Percentiles rank a stretch among this genome's conserved stretches.
These are phyloP conservation scores for Glarea lozoyensis DNA, from an alignment of 495 filamentous ascomycete genomes.

Conservation along the genomic window DNA sequence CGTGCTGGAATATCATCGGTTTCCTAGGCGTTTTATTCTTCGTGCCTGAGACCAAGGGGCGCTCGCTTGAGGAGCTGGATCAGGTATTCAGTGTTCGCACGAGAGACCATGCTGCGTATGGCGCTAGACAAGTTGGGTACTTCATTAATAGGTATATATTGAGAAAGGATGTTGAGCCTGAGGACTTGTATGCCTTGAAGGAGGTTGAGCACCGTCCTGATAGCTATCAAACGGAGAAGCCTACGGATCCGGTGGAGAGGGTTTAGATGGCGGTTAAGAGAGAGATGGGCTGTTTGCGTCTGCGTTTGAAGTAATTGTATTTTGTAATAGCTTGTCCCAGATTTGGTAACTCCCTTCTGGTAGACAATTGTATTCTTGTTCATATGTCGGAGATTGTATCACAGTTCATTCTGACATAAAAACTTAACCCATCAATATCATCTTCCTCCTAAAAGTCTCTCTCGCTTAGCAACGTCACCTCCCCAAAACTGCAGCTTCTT, in stretches of 20 bases:
- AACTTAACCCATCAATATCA: too few species aligned
- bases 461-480: too few species aligned
- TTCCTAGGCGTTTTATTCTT: conserved; percentile 65
- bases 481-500: too few species aligned
- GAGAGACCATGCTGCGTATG: conserved; percentile 27
- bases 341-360: neutral
- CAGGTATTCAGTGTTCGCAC: conserved; percentile 46
- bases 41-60: conserved; percentile 73
- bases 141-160: conserved; percentile 13
- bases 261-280: conserved; percentile 4
- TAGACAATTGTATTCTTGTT: too few species aligned
- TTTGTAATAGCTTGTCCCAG: too few species aligned
- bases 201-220: conserved; percentile 9
- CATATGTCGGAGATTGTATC: too few species aligned
- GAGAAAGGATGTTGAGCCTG: conserved; percentile 5
- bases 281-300: neutral
- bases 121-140: conserved; percentile 11
- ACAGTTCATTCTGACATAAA: too few species aligned
- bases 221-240: conserved; percentile 7
- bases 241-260: conserved; percentile 4
- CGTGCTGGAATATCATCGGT: conserved; percentile 58
- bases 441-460: too few species aligned
- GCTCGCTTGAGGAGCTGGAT: conserved; percentile 60
- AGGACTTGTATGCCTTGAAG: conserved; percentile 9
- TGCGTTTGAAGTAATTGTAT: too few species aligned